Conservation (phyloP, 371 early-diverging fungal species). For the Mortierella sp. region DNA sequence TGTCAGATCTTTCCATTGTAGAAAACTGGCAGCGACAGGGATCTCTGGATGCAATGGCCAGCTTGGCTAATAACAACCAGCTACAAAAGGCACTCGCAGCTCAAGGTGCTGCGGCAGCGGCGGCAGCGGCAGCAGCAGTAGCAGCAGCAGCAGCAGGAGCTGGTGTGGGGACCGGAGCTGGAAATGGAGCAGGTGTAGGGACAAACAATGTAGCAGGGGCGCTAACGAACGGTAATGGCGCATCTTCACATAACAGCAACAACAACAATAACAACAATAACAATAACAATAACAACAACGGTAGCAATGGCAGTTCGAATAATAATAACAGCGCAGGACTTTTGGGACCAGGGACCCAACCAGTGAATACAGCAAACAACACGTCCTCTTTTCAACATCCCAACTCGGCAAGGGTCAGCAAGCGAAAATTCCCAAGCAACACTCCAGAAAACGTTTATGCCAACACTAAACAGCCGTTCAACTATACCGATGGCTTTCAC, state of each 20-base stretch:
- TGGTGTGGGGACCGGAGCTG: slow-evolving; percentile 9
- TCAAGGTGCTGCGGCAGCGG: slow-evolving; percentile 51
- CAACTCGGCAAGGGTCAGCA: slow-evolving; percentile 28
- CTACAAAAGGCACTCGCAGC: slow-evolving; percentile 43
- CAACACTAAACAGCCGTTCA: slow-evolving; percentile 80
- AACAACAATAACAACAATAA: slow-evolving; percentile 7
- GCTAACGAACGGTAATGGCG: slow-evolving; percentile 19
- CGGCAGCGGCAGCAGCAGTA: slow-evolving; percentile 20
- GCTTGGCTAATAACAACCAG: slow-evolving; percentile 33
- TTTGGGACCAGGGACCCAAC: slow-evolving; percentile 9
- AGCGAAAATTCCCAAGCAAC: slow-evolving; percentile 48
- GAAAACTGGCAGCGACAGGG: slow-evolving; percentile 42
- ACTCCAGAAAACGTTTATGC: slow-evolving; percentile 81
- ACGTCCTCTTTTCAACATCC: slow-evolving; percentile 32
- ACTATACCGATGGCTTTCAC: slow-evolving; percentile 92
- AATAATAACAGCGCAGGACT: slow-evolving; percentile 10
- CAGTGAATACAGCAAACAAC: slow-evolving; percentile 11
- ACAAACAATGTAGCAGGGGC: slow-evolving; percentile 12
- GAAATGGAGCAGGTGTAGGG: neutral
- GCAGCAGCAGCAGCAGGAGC: slow-evolving; percentile 1
- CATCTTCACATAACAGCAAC: slow-evolving; percentile 18
- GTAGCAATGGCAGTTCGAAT: neutral
- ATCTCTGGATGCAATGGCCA: slow-evolving; percentile 42
- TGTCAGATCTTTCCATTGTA: slow-evolving; percentile 52
- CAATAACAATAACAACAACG: neutral